Evolutionary conservation across 306 rosid genomes (phyloP).

Genomic region (Styphnolobium japonicum): DNA sequence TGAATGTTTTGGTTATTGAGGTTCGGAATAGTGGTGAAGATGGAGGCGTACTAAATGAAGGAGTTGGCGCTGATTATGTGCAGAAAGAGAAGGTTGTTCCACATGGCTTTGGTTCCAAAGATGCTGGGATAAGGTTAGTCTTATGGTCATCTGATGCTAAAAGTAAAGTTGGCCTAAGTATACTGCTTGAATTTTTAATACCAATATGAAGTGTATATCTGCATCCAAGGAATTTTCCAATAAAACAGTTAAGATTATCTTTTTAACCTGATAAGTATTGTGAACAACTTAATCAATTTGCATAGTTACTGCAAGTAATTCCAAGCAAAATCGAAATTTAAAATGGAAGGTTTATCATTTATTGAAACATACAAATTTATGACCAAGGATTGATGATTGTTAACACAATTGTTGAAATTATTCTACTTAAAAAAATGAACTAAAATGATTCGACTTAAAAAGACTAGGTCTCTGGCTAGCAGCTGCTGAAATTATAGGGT

Average conservation of each 20-base stretch:
- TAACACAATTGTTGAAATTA: background rate
- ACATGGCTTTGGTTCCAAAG: slow-evolving; percentile 57
- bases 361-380: background rate
- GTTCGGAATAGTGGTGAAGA: slow-evolving; percentile 70
- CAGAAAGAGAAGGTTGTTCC: slow-evolving; percentile 95
- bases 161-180: background rate
- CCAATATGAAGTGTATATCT: background rate
- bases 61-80: slow-evolving; percentile 97
- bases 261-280: background rate
- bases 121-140: slow-evolving; percentile 72
- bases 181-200: background rate
- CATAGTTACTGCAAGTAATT: background rate
- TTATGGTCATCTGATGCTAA: slow-evolving; percentile 22
- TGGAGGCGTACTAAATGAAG: slow-evolving; percentile 84
- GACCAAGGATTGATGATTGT: background rate
- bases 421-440: background rate
- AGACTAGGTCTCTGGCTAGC: background rate
- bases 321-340: background rate
- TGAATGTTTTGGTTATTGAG: slow-evolving; percentile 61
- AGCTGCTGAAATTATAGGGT: no score
- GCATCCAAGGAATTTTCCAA: background rate
- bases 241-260: background rate
- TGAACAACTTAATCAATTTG: background rate
- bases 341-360: background rate
- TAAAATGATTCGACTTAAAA: background rate